Evolutionary conservation across 169 alveolate species (phyloP), one percentile per base, ranked within the genome.

Genomic region (Plasmodium falciparum): DNA sequence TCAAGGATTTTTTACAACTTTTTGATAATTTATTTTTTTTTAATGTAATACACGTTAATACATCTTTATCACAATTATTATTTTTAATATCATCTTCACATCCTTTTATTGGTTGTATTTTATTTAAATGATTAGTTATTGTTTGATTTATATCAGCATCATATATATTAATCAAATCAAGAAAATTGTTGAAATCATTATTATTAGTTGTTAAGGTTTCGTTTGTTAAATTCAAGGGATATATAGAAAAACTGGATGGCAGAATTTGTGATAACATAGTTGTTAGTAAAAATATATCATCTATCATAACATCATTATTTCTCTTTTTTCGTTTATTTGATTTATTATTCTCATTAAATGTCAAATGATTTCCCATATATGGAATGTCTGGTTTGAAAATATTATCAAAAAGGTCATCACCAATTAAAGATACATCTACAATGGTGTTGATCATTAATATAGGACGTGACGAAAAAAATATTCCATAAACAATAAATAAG

Each of bases 21-120:
- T 78, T 72, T 11, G 89, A 78, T 66, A 78, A 65, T 24, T 65
- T 26, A 49, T 78, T 47, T 59, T 78, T 78, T 65, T 78, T 78
- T 78, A 78, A 78, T 20, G 89, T 78, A 26, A 78, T 78, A 52
- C 89, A 78, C 39, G 65, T 65, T 78, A 78, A 43, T 47, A 78
- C 72, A 66, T 78, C 89, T 47, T 47, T 52, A 78, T 65, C 63
- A 78, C 89, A 78, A 47, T 78, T 78, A 59, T 78, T n/a, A 78
- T 78, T 78, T 78, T 78, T 78, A 13, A 78, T 78, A 45, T 78
- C 89, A 50, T 78, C 58, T 52, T 78, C 89, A 78, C 89, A 78
- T 7, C 89, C 89, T 65, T 78, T 78, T 78, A 78, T 70, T 24
- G 89, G 74, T 66, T 78, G 69, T 65, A 58, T 78, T 52, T 65